Base-by-base conservation (phyloP, 106 monocot genomes). In the Gastrodia elata region DNA sequence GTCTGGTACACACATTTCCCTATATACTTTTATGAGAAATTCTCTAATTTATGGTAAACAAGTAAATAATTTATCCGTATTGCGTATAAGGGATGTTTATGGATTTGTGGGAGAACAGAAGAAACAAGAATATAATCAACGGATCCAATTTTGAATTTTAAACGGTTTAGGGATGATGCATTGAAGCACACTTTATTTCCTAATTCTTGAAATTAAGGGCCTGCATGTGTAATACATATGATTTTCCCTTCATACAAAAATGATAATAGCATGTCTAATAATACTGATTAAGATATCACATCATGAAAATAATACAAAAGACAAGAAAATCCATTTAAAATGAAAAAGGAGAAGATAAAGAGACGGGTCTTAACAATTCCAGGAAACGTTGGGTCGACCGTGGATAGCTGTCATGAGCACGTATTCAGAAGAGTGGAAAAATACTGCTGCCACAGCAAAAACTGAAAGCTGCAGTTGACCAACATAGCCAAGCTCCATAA, bases 401-500 rank as follows among this genome's bases (percentile, higher is more conserved):
- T 94, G 94, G 79, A 83, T 78, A 75, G 70, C 58, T 38, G 74
- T 73, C 75, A 88, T 87, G 55, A 94, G 91, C 38, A 64, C 68
- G 73, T 87, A 94, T 73, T 94, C 94, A 7, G 94, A 91, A 64
- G 44, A 64, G 64, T 94, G 91, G 81, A 94, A 94, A 79, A 91
- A 91, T 40, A 71, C 18, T 24, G 91, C 28, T 28, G 80, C 88
- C 32, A 52, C 84, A 9, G 80, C 14, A 68, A 94, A 87, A 74
- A 83, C 79, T 38, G 74, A 65, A 58, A 91, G 84, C 73, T 94
- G 88, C 57, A 61, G 10, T 61, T 30, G 8, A 30, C 26, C 61
- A 11, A 61, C 61, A 14, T 28, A 61, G 4, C 30, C 61, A 13
- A 61, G 30, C 61, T 61, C 61, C 61, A 32, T 32, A 8, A 61